These are phyloP conservation scores for Boletus subparvulus DNA, from an alignment of 768 basidiomycete species.

Conservation along the genomic window DNA sequence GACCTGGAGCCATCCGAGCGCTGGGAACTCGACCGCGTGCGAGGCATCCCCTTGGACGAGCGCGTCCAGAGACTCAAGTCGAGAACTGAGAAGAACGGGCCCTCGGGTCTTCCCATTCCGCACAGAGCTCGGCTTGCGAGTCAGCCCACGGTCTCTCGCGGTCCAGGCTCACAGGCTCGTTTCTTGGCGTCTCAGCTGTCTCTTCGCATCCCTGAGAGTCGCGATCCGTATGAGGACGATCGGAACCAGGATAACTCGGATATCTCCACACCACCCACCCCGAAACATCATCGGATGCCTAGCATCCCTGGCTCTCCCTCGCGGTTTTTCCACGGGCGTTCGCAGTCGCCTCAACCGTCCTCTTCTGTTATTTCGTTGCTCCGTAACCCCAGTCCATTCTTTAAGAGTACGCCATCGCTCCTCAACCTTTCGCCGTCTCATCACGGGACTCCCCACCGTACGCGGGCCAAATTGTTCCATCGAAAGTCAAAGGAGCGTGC, in stretches of 20 bases:
- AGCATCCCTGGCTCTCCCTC: constrained; percentile 33
- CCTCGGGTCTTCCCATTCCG: constrained; percentile 15
- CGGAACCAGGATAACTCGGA: constrained; percentile 33
- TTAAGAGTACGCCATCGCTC: constrained; percentile 35
- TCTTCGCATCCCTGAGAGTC: constrained; percentile 34
- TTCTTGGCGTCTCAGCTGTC: constrained; percentile 34
- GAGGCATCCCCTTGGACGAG: constrained; percentile 43
- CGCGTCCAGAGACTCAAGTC: constrained; percentile 37
- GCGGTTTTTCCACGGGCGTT: constrained; percentile 31
- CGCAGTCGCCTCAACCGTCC: constrained; percentile 35
- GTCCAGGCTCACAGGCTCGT: constrained; percentile 31
- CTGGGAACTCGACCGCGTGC: constrained; percentile 46
- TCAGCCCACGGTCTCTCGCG: constrained; percentile 28
- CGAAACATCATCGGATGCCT: constrained; percentile 32
- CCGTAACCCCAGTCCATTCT: constrained; percentile 36
- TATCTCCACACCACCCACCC: constrained; percentile 32
- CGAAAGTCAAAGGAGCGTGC: constrained; percentile 36
- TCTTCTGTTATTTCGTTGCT: constrained; percentile 35
- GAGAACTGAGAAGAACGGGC: constrained; percentile 32
- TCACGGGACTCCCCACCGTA: constrained; percentile 29
- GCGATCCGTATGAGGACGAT: constrained; percentile 34
- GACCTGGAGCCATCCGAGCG: constrained; percentile 43
- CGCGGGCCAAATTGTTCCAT: constrained; percentile 35
- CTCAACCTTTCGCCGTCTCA: constrained; percentile 33
- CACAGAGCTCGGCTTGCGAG: constrained; percentile 33